Evolutionary conservation across 257 asterid genomes (phyloP).

Genomic region (Echium plantagineum): DNA sequence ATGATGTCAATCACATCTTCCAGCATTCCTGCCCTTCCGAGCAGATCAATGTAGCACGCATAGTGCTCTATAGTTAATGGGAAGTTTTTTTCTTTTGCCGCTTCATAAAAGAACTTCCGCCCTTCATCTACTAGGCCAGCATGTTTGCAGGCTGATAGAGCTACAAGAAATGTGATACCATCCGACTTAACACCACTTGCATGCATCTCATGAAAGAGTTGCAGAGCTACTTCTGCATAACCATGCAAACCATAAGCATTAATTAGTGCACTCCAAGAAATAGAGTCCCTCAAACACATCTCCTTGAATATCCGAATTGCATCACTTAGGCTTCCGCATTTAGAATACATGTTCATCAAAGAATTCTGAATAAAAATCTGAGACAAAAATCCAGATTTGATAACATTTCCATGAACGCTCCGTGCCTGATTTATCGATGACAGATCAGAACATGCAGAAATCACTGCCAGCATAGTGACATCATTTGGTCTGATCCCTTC

Average conservation of each 20-base stretch:
- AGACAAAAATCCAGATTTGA: conserved; percentile 33
- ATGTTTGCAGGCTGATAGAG: conserved; percentile 47
- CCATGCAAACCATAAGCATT: conserved; percentile 49
- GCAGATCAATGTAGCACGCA: conserved; percentile 58
- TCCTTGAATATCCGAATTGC: conserved; percentile 36
- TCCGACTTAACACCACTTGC: conserved; percentile 35
- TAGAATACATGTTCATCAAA: conserved; percentile 55
- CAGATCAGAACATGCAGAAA: conserved; percentile 40
- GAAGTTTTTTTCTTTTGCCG: conserved; percentile 17
- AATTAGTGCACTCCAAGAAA: conserved; percentile 64
- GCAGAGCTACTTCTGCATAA: conserved; percentile 38
- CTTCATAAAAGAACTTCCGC: conserved; percentile 27
- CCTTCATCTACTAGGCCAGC: conserved; percentile 55
- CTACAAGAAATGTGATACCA: conserved; percentile 41
- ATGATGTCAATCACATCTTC: conserved; percentile 42
- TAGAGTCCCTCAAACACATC: conserved; percentile 34
- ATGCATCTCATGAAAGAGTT: conserved; percentile 37
- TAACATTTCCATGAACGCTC: conserved; percentile 35
- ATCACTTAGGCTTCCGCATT: conserved; percentile 48
- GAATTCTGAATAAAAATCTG: conserved; percentile 45
- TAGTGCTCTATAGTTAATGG: conserved; percentile 38
- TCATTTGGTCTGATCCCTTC: conserved; percentile 40
- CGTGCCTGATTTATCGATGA: conserved; percentile 28
- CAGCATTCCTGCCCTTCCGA: conserved; percentile 60
- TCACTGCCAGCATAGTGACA: conserved; percentile 48